Conservation (phyloP, 1,284 basidiomycete species). For the Moesziomyces aphidis region DNA sequence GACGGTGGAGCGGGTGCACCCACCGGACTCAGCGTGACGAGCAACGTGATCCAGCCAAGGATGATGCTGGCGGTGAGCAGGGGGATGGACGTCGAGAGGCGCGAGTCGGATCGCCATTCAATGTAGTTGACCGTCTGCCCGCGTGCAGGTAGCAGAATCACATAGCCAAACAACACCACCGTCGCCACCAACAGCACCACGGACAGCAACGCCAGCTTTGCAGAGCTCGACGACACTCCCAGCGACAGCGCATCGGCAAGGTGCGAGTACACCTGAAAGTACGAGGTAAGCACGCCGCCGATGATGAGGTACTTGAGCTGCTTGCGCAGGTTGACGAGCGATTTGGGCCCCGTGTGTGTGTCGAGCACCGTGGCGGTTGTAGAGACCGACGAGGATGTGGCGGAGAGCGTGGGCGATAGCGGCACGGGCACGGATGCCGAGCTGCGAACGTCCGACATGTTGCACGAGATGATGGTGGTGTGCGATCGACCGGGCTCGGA, state of each 20-base stretch:
- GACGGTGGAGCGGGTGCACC: constrained; percentile 40
- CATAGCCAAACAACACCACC: constrained; percentile 30
- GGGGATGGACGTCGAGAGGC: constrained; percentile 24
- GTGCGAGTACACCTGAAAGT: constrained; percentile 43
- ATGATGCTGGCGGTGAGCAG: constrained; percentile 41
- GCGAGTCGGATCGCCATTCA: constrained; percentile 30
- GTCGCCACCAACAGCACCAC: constrained; percentile 20
- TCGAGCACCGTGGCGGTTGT: constrained; percentile 33
- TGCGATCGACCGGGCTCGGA: neutral
- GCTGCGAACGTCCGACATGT: neutral
- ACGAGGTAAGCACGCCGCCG: constrained; percentile 21
- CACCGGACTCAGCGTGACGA: constrained; percentile 36
- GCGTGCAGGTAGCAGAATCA: constrained; percentile 36
- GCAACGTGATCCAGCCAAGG: constrained; percentile 28
- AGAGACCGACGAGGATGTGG: constrained; percentile 22
- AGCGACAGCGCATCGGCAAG: constrained; percentile 24
- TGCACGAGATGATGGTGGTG: constrained; percentile 1
- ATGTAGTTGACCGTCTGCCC: constrained; percentile 33
- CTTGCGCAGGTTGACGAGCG: constrained; percentile 43
- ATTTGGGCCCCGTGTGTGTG: constrained; percentile 26
- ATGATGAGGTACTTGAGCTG: constrained; percentile 50
- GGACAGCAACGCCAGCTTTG: constrained; percentile 17
- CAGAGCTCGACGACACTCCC: neutral
- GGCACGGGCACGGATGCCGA: neutral
- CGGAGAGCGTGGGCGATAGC: constrained; percentile 18